These are phyloP conservation scores for Kodamaea plutei DNA, from an alignment of 1,139 yeast species.

Conservation along the genomic window DNA sequence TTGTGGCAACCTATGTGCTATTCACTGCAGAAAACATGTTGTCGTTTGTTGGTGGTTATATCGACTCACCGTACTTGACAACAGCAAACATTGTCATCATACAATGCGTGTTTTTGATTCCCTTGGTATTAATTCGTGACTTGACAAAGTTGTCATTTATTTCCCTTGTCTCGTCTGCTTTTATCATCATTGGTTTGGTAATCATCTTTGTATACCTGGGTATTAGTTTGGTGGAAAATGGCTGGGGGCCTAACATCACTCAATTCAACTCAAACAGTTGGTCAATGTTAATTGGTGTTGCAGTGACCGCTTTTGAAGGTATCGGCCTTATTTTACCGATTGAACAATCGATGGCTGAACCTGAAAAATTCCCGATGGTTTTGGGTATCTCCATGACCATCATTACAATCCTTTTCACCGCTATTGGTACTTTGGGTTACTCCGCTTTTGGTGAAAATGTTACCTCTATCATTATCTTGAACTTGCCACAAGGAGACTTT, in stretches of 20 bases:
- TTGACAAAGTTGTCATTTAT: conserved; percentile 66
- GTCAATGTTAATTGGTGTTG: conserved; percentile 76
- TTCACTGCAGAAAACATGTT: conserved; percentile 67
- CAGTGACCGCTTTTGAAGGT: conserved; percentile 79
- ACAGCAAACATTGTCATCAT: conserved; percentile 41
- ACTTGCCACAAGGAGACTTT: conserved; percentile 60
- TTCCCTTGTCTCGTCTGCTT: conserved; percentile 62
- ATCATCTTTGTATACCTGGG: conserved; percentile 60
- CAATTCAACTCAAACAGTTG: conserved; percentile 58
- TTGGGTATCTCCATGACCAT: conserved; percentile 53
- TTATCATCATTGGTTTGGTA: conserved; percentile 58
- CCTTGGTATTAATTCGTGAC: conserved; percentile 67
- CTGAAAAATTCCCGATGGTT: conserved; percentile 67
- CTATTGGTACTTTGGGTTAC: conserved; percentile 66
- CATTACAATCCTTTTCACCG: conserved; percentile 57
- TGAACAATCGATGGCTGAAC: conserved; percentile 70
- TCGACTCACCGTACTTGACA: conserved; percentile 12
- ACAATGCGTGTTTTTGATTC: conserved; percentile 59
- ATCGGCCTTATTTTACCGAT: conserved; percentile 72
- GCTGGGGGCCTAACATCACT: conserved; percentile 46
- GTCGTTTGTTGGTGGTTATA: conserved; percentile 31
- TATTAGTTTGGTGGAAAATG: conserved; percentile 40
- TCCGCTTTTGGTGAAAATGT: conserved; percentile 64
- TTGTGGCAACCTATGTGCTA: conserved; percentile 71
- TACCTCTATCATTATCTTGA: conserved; percentile 63